Evolutionary conservation across 2,329 filamentous ascomycete genomes (phyloP).

Genomic region (Sarocladium kiliense): DNA sequence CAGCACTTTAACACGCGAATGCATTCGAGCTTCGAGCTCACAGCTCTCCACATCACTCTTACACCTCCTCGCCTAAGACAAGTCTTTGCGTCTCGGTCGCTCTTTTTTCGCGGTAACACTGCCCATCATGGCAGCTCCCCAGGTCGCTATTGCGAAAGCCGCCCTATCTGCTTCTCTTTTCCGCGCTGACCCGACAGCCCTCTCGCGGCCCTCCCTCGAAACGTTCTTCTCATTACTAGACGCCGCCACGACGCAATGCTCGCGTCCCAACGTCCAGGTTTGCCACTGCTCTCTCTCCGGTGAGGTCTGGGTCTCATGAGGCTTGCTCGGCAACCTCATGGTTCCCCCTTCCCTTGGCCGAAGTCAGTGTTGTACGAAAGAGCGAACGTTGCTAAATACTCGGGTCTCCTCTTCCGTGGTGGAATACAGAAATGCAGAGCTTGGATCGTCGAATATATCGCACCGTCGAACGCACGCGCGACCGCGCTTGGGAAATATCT

Average conservation of each 20-base stretch:
- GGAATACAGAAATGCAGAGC: slow-evolving; percentile 71
- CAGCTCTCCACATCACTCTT: not conserved
- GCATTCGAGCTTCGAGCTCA: too few species aligned
- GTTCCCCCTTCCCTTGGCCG: not conserved
- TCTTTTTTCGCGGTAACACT: not conserved
- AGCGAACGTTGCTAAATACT: slow-evolving; percentile 16
- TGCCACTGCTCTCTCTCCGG: slow-evolving; percentile 36
- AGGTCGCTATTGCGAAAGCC: slow-evolving; percentile 73
- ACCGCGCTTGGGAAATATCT: slow-evolving; percentile 71
- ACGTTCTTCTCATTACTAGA: slow-evolving; percentile 63
- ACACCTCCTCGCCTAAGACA: not conserved
- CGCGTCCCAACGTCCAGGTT: slow-evolving; percentile 83
- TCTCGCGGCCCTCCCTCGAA: slow-evolving; percentile 64
- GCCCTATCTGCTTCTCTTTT: slow-evolving; percentile 70
- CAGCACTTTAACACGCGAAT: too few species aligned
- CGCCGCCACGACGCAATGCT: slow-evolving; percentile 64
- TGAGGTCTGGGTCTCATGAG: not conserved
- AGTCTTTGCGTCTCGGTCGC: not conserved
- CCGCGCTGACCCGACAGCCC: slow-evolving; percentile 65
- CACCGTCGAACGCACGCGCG: slow-evolving; percentile 61
- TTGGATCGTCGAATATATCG: slow-evolving; percentile 73
- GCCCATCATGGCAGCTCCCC: slow-evolving; percentile 56
- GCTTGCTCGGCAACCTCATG: not conserved
- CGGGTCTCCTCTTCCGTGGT: slow-evolving; percentile 21
- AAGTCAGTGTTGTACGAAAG: slow-evolving; percentile 9